Evolutionary conservation across 2,329 filamentous ascomycete genomes (phyloP).

Genomic region (Phoma sp.): DNA sequence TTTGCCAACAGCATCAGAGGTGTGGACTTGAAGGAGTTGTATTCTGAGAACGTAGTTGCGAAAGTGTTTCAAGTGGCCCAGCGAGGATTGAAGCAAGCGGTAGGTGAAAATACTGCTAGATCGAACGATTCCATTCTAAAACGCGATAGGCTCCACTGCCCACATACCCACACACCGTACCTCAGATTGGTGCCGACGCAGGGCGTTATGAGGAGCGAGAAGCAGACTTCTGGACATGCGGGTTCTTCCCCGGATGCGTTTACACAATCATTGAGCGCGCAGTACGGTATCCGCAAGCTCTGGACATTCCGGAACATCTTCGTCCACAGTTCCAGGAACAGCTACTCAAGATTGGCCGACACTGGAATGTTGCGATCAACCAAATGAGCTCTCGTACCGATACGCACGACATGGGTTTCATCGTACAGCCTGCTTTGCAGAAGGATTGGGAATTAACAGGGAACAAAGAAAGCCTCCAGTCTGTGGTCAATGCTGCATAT

Average conservation of each 20-base stretch:
- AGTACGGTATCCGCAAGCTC: slow-evolving; percentile 36
- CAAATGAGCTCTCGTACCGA: slow-evolving; percentile 51
- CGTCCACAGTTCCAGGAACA: slow-evolving; percentile 31
- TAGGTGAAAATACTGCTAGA: neutral
- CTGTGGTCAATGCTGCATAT: slow-evolving; percentile 53
- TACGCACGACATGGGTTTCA: slow-evolving; percentile 63
- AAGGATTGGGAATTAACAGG: slow-evolving; percentile 57
- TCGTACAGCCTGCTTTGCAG: slow-evolving; percentile 57
- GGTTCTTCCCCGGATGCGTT: slow-evolving; percentile 46
- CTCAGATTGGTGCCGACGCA: slow-evolving; percentile 31
- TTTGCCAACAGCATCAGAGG: slow-evolving; percentile 27
- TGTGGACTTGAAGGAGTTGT: slow-evolving; percentile 36
- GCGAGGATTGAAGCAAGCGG: slow-evolving; percentile 33
- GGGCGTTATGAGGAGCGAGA: slow-evolving; percentile 45
- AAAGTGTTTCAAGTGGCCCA: slow-evolving; percentile 45
- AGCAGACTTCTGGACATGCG: slow-evolving; percentile 47
- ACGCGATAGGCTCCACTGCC: slow-evolving; percentile 30
- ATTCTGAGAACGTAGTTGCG: slow-evolving; percentile 37
- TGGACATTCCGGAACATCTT: slow-evolving; percentile 27
- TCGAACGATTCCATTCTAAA: neutral
- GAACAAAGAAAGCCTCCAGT: slow-evolving; percentile 48
- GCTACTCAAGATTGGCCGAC: slow-evolving; percentile 35
- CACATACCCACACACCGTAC: slow-evolving; percentile 44
- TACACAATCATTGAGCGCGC: slow-evolving; percentile 42
- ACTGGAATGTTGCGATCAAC: slow-evolving; percentile 43